Evolutionary conservation across 2,329 filamentous ascomycete genomes (phyloP).

Genomic region (Neopestalotiopsis rosae): DNA sequence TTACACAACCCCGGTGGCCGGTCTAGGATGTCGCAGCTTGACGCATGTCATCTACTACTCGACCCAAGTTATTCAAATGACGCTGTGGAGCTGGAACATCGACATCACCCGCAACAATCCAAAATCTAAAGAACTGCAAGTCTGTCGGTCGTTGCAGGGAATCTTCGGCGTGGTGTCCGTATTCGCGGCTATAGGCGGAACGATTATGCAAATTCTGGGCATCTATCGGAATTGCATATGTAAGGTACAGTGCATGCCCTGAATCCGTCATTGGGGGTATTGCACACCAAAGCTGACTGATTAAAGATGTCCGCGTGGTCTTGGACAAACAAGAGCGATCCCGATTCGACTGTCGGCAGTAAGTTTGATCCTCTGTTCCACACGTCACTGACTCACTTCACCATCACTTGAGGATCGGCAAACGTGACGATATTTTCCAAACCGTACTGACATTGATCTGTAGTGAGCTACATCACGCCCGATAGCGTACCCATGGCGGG

Average conservation of each 20-base stretch:
- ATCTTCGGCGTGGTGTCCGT: neutral
- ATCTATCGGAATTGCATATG: slow-evolving; percentile 12
- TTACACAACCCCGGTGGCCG: slow-evolving; percentile 38
- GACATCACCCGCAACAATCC: neutral
- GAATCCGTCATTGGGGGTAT: neutral
- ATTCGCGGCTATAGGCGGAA: slow-evolving; percentile 4
- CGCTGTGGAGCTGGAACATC: slow-evolving; percentile 28
- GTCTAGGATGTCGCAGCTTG: slow-evolving; percentile 39
- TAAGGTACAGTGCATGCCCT: neutral
- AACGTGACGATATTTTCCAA: neutral
- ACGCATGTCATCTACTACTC: slow-evolving; percentile 40
- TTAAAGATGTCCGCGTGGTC: neutral
- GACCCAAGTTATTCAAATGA: slow-evolving; percentile 37
- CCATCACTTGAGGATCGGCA: too few relatives aligned
- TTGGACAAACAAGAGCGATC: neutral
- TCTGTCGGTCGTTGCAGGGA: neutral
- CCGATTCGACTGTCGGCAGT: neutral
- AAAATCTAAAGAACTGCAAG: neutral
- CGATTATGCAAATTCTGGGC: slow-evolving; percentile 10
- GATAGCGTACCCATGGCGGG: neutral
- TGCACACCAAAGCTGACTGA: neutral
- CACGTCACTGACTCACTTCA: too few relatives aligned
- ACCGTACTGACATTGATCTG: neutral
- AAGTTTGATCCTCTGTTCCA: neutral
- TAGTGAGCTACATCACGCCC: slow-evolving; percentile 7